Evolutionary conservation across 306 rosid genomes (phyloP), one percentile per base, ranked within the genome.

Genomic region (Vigna angularis): DNA sequence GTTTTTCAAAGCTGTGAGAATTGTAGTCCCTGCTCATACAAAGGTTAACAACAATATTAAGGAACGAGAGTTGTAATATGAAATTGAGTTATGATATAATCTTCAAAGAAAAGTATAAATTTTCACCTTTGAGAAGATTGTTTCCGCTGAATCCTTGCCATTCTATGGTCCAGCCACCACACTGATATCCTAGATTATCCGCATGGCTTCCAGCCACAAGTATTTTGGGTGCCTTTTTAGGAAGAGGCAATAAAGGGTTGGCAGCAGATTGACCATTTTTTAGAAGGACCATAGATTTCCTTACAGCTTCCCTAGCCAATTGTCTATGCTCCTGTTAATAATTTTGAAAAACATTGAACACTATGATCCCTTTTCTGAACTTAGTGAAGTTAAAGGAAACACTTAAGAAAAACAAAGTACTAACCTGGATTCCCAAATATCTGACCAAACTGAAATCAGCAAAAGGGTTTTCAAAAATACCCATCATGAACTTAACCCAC

Each of bases 121-220:
- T 8, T 26, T 44, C 52, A 81, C 88, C 85, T 72, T 36, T 34
- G 51, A 82, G 72, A 77, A 77, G 49, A 74, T 83, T 38, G 42
- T 86, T 86, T 47, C 90, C 90, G 51, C 84, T 86, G 48, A 83
- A 8, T 52, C 90, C 90, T 86, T 86, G 90, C 90, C 90, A 83
- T 68, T 81, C 84, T 69, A 86, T 64, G 66, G 90, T 86, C 90
- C 90, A 86, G 55, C 90, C 90, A 77, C 90, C 90, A 81, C 90
- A 86, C 59, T 86, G 90, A 74, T 86, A 86, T 50, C 90, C 90
- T 13, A 86, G 82, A 78, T 86, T 86, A 83, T 86, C 81, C 5
- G 90, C 90, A 83, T 86, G 87, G 72, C 80, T 86, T 81, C 90
- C 90, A 10, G 90, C 86, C 7, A 86, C 90, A 70, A 86, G 90